Evolutionary conservation across 2,329 filamentous ascomycete genomes (phyloP).

Genomic region (Pseudogymnoascus sp.): DNA sequence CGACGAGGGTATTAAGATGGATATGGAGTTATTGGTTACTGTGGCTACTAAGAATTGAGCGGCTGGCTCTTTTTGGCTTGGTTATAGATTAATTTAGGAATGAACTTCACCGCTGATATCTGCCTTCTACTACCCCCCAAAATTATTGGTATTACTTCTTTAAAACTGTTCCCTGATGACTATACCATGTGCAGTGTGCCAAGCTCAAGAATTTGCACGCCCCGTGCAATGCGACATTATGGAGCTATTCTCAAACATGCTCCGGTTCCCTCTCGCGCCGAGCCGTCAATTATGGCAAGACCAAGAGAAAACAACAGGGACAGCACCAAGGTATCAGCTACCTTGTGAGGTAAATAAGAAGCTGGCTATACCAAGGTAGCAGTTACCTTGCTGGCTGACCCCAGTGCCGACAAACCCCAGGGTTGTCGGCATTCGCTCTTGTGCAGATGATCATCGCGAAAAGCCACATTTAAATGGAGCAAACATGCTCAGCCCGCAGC

Average conservation of each 20-base stretch:
- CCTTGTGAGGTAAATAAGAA: not conserved
- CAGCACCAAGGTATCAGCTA: not conserved
- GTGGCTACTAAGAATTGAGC: not conserved
- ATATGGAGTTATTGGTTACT: slow-evolving; percentile 24
- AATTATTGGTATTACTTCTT: not conserved
- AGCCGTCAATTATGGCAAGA: not conserved
- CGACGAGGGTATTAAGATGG: slow-evolving; percentile 26
- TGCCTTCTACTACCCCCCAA: not conserved
- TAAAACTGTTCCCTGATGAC: not conserved
- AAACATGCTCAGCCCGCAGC: not conserved
- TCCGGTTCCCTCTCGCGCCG: not conserved
- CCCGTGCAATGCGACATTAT: not conserved
- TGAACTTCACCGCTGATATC: not conserved
- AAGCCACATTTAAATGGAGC: slow-evolving; percentile 7
- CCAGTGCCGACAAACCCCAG: not conserved
- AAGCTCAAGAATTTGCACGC: not conserved
- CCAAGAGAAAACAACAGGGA: not conserved
- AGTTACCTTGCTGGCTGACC: not conserved
- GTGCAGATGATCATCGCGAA: not conserved
- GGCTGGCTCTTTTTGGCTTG: not conserved
- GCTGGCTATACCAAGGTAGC: not conserved
- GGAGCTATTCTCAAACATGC: not conserved
- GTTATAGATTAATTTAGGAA: not conserved
- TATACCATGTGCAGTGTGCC: not conserved
- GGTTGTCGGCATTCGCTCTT: not conserved